Evolutionary conservation across 495 filamentous ascomycete species (phyloP), one percentile per base, ranked within the genome.

Genomic region (Aspergillus asperescens): DNA sequence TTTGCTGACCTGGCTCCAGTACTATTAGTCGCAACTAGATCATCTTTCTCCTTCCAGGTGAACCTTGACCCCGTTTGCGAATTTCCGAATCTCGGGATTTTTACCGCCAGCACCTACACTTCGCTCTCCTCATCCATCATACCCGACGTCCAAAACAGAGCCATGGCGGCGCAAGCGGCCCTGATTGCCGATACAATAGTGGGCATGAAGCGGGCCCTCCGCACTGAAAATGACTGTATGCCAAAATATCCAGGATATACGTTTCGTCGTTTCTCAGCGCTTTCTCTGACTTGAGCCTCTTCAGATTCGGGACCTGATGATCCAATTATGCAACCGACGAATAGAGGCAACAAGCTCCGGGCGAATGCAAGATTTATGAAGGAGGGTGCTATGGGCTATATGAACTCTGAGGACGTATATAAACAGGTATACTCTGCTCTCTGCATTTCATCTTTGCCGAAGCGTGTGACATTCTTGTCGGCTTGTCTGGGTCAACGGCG

Each of bases 271-370:
- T 20, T 23, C 13, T 16, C 16, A 6, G 41, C 42, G 51, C 42
- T 32, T 15, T 53, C n/a, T 31, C 54, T 57, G 10, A 48, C 34
- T 56, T 16, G 48, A 25, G 48, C 39, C 9, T n/a, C 25, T 23
- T 24, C 38, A 95, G 90, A 87, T 42, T 88, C 88, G 38, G 90
- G 92, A 61, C 89, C 89, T 18, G 93, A 96, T 67, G 87, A 89
- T 56, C 80, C 84, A 37, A 88, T 93, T 61, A 79, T 82, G 35
- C 80, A 83, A 63, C 81, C 81, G 46, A 90, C 87, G 7, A 97
- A 96, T 68, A 88, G 92, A 61, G 90, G 88, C 40, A 88, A 95
- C 66, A 99, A 95, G 65, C 79, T 97, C 52, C 88, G 88, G 69
- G 86, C 80, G 60, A 87, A 87, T 62, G 84, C 90, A 35, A 79